Conservation (phyloP, 345 rosid species). For the Gynandropsis gynandra region DNA sequence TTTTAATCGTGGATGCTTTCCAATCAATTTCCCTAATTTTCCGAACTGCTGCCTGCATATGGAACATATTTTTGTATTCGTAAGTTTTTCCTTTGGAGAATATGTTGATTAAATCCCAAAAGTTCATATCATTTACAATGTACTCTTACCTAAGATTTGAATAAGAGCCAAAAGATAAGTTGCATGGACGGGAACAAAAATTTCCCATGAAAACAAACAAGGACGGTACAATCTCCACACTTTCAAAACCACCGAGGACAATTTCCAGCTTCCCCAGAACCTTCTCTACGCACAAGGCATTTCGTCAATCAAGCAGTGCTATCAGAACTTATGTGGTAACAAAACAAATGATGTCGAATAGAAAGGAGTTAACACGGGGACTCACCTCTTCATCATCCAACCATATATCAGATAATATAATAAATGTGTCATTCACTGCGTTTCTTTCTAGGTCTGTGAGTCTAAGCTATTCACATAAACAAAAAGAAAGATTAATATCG, state of each 20-base stretch:
- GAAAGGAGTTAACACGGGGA: slow-evolving; percentile 10
- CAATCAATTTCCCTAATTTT: slow-evolving; percentile 75
- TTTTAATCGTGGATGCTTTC: slow-evolving; percentile 63
- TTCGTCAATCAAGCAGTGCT: slow-evolving; percentile 31
- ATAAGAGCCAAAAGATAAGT: slow-evolving; percentile 67
- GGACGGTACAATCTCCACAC: slow-evolving; percentile 73
- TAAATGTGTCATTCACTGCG: slow-evolving; percentile 78
- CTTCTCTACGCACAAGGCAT: slow-evolving; percentile 53
- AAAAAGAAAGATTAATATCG: slow-evolving; percentile 26
- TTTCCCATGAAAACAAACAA: slow-evolving; percentile 96
- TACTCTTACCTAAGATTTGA: slow-evolving; percentile 62
- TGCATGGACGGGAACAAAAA: slow-evolving; percentile 76
- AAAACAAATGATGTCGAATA: slow-evolving; percentile 12
- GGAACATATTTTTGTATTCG: slow-evolving; percentile 5
- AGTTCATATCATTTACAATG: neutral
- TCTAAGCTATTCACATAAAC: slow-evolving; percentile 41
- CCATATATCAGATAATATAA: slow-evolving; percentile 88
- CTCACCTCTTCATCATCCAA: slow-evolving; percentile 80
- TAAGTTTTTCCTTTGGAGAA: neutral
- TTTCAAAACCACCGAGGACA: slow-evolving; percentile 75
- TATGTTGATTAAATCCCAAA: neutral
- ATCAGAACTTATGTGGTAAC: neutral
- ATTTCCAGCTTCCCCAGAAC: slow-evolving; percentile 63
- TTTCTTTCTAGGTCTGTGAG: slow-evolving; percentile 54
- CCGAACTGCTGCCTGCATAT: slow-evolving; percentile 57